Conservation (phyloP, 306 rosid species). For the Crotalaria pallida region DNA sequence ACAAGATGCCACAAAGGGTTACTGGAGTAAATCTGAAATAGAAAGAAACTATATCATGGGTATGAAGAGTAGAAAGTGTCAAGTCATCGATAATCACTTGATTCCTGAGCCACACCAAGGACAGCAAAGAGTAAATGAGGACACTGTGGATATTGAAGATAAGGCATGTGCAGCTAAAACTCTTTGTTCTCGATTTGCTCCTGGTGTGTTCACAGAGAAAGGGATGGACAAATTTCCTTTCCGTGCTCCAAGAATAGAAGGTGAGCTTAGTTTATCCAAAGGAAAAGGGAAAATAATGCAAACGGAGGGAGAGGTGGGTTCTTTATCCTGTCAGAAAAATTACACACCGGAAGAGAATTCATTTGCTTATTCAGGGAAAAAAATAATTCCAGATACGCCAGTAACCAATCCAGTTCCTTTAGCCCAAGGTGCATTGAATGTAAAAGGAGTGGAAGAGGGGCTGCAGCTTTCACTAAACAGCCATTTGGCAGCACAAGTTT, state of each 20-base stretch:
- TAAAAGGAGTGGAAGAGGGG: conserved; percentile 49
- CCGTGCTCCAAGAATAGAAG: conserved; percentile 35
- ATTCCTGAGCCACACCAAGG: conserved; percentile 36
- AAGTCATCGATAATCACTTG: conserved; percentile 34
- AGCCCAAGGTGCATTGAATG: conserved; percentile 35
- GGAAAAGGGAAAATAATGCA: conserved; percentile 55
- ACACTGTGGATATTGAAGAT: conserved; percentile 23
- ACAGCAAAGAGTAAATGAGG: conserved; percentile 32
- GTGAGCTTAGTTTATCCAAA: conserved; percentile 43
- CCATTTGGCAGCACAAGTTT: conserved; percentile 39
- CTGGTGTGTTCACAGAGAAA: conserved; percentile 31
- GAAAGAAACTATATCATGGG: conserved; percentile 40
- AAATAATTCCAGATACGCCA: conserved; percentile 37
- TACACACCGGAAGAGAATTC: conserved; percentile 30
- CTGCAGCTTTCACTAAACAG: conserved; percentile 60
- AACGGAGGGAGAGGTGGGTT: conserved; percentile 32
- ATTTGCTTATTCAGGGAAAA: conserved; percentile 37
- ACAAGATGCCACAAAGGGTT: conserved; percentile 38
- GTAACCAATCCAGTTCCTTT: conserved; percentile 33
- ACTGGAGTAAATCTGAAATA: conserved; percentile 33
- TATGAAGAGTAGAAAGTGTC: conserved; percentile 50
- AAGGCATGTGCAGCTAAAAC: conserved; percentile 26
- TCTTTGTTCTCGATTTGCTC: conserved; percentile 26
- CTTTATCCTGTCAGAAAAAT: conserved; percentile 33
- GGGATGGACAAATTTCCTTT: conserved; percentile 39